Conservation (phyloP, 2,329 filamentous ascomycete species). For the Claviceps humidiphila region DNA sequence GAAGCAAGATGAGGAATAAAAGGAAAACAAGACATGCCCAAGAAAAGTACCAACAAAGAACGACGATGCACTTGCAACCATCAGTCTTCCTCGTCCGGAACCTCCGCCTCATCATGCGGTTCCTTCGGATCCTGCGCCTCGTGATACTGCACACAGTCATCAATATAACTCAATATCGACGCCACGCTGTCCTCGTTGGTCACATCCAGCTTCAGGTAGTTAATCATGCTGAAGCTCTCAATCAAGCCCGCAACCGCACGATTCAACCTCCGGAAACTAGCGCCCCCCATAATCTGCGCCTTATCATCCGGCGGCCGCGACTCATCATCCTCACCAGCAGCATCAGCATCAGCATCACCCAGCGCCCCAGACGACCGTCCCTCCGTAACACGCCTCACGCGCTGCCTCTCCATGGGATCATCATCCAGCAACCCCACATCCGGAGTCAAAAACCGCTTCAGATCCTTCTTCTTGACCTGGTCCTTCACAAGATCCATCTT, state of each 20-base stretch:
- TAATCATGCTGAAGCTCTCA: constrained; percentile 97
- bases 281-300: constrained; percentile 63
- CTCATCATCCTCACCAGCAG: constrained; percentile 34
- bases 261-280: constrained; percentile 72
- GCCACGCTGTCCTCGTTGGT: constrained; percentile 87
- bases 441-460: constrained; percentile 82
- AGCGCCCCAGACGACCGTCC: constrained; percentile 29
- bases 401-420: constrained; percentile 43
- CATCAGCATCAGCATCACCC: constrained; percentile 14
- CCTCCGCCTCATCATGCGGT: constrained; percentile 46
- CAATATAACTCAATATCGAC: constrained; percentile 77
- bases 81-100: constrained; percentile 26
- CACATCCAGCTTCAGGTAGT: constrained; percentile 78
- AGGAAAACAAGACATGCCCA: background rate
- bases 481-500: constrained; percentile 97
- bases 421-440: constrained; percentile 74
- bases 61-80: background rate
- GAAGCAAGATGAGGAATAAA: background rate
- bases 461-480: constrained; percentile 71
- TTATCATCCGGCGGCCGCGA: constrained; percentile 49
- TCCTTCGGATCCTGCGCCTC: constrained; percentile 88
- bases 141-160: constrained; percentile 86
- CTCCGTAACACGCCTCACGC: constrained; percentile 24
- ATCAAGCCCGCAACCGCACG: constrained; percentile 81
- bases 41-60: background rate